These are phyloP conservation scores for Colletotrichum tanaceti DNA, from an alignment of 2,329 filamentous ascomycete species.

Conservation along the genomic window DNA sequence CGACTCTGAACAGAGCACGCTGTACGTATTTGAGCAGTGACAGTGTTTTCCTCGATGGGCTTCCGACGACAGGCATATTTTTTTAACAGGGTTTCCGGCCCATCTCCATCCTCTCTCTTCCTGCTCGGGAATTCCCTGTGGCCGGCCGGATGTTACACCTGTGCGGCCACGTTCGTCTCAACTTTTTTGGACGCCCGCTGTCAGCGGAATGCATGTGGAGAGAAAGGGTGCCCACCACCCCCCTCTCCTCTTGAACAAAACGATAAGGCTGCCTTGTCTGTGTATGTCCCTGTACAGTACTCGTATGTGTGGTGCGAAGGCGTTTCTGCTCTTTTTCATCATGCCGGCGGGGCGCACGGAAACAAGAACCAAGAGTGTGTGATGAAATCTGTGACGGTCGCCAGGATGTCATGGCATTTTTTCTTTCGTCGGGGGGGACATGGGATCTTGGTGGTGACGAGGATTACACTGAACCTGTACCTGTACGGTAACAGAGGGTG, in stretches of 20 bases:
- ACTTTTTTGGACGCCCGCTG: neutral
- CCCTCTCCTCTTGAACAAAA: neutral
- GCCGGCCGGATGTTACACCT: neutral
- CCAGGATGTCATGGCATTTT: slow-evolving; percentile 11
- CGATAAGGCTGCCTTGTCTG: too few relatives aligned
- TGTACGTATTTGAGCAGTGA: too few relatives aligned
- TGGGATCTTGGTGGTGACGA: neutral
- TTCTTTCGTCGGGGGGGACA: neutral
- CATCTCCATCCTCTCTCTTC: neutral
- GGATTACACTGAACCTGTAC: neutral
- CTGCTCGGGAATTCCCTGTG: neutral
- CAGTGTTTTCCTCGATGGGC: neutral
- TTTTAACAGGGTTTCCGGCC: neutral
- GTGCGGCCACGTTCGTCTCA: slow-evolving; percentile 22
- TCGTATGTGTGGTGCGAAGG: neutral
- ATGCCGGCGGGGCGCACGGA: slow-evolving; percentile 2
- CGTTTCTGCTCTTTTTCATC: neutral
- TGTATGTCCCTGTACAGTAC: too few relatives aligned
- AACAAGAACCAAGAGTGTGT: slow-evolving; percentile 31
- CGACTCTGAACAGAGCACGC: too few relatives aligned
- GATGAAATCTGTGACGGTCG: slow-evolving; percentile 13
- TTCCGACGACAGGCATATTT: neutral
- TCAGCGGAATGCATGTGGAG: slow-evolving; percentile 1
- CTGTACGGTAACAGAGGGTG: neutral
- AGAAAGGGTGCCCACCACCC: too few relatives aligned